Percentiles rank a stretch among this genome's conserved stretches.
These are phyloP conservation scores for Xylariaceae sp. DNA, from an alignment of 2,329 filamentous ascomycete species.

Conservation along the genomic window DNA sequence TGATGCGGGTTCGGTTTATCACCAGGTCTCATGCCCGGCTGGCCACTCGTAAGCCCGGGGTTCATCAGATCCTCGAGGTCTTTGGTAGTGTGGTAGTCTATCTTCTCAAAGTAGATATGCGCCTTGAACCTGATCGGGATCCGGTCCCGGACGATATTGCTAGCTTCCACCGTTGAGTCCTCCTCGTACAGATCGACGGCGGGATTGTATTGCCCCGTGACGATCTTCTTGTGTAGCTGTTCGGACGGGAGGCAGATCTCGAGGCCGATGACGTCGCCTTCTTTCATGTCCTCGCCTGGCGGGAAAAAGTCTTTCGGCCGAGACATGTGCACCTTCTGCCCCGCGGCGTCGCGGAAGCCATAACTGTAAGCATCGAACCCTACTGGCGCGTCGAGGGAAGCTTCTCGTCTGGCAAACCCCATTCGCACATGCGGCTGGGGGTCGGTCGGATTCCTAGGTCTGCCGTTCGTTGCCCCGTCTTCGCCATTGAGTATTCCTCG, in stretches of 20 bases:
- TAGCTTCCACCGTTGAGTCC: slow-evolving; percentile 52
- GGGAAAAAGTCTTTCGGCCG: slow-evolving; percentile 87
- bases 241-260: slow-evolving; percentile 84
- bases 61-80: slow-evolving; percentile 83
- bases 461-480: slow-evolving; percentile 41
- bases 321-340: slow-evolving; percentile 90
- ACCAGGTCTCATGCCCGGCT: slow-evolving; percentile 33
- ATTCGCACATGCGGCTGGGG: slow-evolving; percentile 69
- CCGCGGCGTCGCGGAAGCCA: slow-evolving; percentile 81
- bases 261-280: slow-evolving; percentile 91
- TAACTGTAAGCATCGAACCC: slow-evolving; percentile 93
- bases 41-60: slow-evolving; percentile 47
- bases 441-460: slow-evolving; percentile 41
- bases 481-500: slow-evolving; percentile 48
- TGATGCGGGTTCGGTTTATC: slow-evolving; percentile 70
- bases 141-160: slow-evolving; percentile 89
- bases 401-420: slow-evolving; percentile 80
- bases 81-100: slow-evolving; percentile 83
- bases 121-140: slow-evolving; percentile 93
- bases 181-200: slow-evolving; percentile 68
- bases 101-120: slow-evolving; percentile 89
- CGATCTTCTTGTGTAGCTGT: slow-evolving; percentile 79
- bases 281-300: slow-evolving; percentile 70
- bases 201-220: slow-evolving; percentile 82
- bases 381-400: slow-evolving; percentile 76